These are phyloP conservation scores for Cytospora piceae DNA, from an alignment of 2,329 filamentous ascomycete genomes.

Conservation along the genomic window DNA sequence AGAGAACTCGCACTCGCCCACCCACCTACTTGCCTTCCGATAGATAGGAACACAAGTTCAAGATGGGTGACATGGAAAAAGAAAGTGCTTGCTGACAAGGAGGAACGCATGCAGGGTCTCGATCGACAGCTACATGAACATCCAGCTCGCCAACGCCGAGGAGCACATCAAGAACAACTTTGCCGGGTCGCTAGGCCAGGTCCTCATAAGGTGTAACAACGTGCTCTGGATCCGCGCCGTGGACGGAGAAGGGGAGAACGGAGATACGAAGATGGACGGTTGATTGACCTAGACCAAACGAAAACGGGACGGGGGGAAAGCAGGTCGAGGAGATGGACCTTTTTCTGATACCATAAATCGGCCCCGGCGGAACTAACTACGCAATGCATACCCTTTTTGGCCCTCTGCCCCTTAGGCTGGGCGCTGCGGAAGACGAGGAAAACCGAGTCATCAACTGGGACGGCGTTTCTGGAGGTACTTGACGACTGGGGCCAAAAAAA, in stretches of 20 bases:
- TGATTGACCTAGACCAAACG: slow-evolving; percentile 35
- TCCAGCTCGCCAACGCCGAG: slow-evolving; percentile 87
- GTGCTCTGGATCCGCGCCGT: slow-evolving; percentile 84
- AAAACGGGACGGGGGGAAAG: neutral
- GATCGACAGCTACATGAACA: slow-evolving; percentile 98
- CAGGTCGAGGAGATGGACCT: neutral
- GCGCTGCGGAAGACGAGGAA: neutral
- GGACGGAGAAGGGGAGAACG: slow-evolving; percentile 53
- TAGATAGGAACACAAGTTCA: neutral
- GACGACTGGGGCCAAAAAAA: neutral
- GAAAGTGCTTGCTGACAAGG: neutral
- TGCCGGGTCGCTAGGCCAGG: slow-evolving; percentile 83
- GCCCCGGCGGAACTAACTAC: neutral
- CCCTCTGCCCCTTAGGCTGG: neutral
- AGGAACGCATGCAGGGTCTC: slow-evolving; percentile 56
- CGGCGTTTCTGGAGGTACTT: slow-evolving; percentile 1
- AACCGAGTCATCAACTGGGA: neutral
- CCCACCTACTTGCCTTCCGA: too few species aligned
- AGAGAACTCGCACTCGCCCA: slow-evolving; percentile 3
- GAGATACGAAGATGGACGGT: slow-evolving; percentile 63
- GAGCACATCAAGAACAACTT: slow-evolving; percentile 90
- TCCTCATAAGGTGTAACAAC: slow-evolving; percentile 91
- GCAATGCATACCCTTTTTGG: neutral
- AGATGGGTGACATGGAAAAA: neutral
- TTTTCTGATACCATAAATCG: neutral